phyloP scores from a whole-genome alignment of 2,329 filamentous ascomycete genomes.

The Apiospora rasikravindrae region DNA sequence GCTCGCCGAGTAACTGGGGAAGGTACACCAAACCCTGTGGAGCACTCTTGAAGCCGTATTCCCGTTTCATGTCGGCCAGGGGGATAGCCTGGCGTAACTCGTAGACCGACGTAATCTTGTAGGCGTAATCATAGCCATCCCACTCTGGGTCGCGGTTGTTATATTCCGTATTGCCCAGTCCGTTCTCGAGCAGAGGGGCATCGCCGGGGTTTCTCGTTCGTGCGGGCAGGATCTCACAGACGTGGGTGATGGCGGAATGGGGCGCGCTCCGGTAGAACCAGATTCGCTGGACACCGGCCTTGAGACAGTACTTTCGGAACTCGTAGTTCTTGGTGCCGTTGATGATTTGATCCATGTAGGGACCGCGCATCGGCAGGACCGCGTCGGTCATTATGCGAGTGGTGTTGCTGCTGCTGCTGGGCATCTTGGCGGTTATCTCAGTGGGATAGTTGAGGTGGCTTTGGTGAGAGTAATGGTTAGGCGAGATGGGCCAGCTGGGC shows the following conservation, averaged over 20 bases:
- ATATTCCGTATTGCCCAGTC: neutral
- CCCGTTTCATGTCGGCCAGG: neutral
- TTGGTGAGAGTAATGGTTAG: neutral
- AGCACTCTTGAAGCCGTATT: neutral
- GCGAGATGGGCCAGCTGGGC: neutral
- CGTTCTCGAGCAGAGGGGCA: neutral
- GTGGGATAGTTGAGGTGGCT: neutral
- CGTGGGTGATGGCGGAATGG: neutral
- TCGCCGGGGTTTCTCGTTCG: neutral
- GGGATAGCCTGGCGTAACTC: neutral
- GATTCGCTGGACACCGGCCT: neutral
- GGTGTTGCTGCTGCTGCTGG: neutral
- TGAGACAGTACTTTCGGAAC: neutral
- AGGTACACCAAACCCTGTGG: neutral
- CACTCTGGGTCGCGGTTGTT: neutral
- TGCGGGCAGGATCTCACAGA: neutral
- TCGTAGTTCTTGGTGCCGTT: neutral
- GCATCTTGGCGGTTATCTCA: neutral
- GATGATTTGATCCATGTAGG: neutral
- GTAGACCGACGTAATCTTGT: neutral
- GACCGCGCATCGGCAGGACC: neutral
- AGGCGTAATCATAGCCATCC: neutral
- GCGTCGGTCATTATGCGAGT: neutral
- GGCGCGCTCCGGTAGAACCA: neutral
- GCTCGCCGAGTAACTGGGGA: neutral